phyloP scores from a whole-genome alignment of 2,329 filamentous ascomycete species.

The Didymellaceae sp. region DNA sequence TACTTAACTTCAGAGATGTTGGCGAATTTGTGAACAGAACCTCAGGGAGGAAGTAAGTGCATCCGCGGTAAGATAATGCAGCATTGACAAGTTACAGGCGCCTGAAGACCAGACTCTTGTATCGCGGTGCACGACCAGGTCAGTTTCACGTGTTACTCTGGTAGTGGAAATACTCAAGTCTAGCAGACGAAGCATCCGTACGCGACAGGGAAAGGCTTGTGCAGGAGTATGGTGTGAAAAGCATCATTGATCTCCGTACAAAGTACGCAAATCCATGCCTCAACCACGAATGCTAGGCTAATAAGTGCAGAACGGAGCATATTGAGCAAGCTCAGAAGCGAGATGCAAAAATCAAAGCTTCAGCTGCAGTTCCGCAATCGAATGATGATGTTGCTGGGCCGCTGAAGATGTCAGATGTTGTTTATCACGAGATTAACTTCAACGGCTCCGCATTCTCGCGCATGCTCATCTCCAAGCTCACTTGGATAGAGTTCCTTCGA shows the following conservation, averaged over 20 bases:
- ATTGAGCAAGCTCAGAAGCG: slow-evolving; percentile 70
- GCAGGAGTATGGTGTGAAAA: slow-evolving; percentile 68
- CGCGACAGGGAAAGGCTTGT: slow-evolving; percentile 67
- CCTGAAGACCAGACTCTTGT: slow-evolving; percentile 39
- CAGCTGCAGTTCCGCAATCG: slow-evolving; percentile 53
- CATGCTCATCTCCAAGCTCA: slow-evolving; percentile 70
- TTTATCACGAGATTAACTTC: slow-evolving; percentile 73
- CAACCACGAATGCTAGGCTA: background rate
- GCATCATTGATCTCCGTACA: slow-evolving; percentile 80
- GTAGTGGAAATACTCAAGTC: slow-evolving; percentile 4
- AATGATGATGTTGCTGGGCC: slow-evolving; percentile 62
- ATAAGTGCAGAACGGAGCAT: slow-evolving; percentile 69
- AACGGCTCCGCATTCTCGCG: slow-evolving; percentile 75
- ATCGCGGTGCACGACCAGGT: slow-evolving; percentile 47
- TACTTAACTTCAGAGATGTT: slow-evolving; percentile 49
- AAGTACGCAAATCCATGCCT: slow-evolving; percentile 58
- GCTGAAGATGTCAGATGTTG: slow-evolving; percentile 67
- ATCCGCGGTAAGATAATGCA: background rate
- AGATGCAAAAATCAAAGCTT: slow-evolving; percentile 54
- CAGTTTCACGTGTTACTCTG: background rate
- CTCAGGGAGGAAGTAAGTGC: slow-evolving; percentile 24
- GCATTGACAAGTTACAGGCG: slow-evolving; percentile 23
- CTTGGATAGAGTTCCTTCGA: slow-evolving; percentile 70
- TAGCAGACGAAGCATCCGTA: slow-evolving; percentile 71
- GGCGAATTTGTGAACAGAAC: slow-evolving; percentile 38